Evolutionary conservation across 805 yeast genomes (phyloP).

Genomic region (Cyberlindnera americana): DNA sequence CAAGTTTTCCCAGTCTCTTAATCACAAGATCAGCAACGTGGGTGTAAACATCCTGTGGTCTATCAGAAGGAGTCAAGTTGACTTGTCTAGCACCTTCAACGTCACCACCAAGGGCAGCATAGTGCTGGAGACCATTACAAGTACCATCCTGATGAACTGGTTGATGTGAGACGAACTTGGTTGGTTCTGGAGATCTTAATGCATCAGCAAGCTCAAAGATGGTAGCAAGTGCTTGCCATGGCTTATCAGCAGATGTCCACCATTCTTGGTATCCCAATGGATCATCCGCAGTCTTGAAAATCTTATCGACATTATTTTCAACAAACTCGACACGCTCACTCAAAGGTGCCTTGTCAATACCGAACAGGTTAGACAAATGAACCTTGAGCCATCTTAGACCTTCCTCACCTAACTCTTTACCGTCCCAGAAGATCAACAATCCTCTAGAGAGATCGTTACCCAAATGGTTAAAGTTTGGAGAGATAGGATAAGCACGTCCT

Average conservation of each 20-base stretch:
- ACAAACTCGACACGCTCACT: conserved; percentile 58
- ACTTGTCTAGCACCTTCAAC: conserved; percentile 79
- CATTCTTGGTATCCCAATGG: conserved; percentile 57
- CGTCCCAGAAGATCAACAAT: conserved; percentile 71
- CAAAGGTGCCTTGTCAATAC: conserved; percentile 69
- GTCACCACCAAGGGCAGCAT: conserved; percentile 87
- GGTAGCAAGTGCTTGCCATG: conserved; percentile 77
- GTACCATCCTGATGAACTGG: conserved; percentile 89
- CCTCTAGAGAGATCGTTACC: conserved; percentile 79
- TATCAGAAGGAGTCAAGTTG: conserved; percentile 63
- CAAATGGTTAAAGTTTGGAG: conserved; percentile 77
- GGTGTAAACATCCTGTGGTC: conserved; percentile 74
- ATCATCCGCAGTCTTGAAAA: conserved; percentile 55
- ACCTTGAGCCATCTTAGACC: conserved; percentile 76
- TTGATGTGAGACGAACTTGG: conserved; percentile 60
- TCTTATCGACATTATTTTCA: conserved; percentile 51
- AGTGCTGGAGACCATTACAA: conserved; percentile 82
- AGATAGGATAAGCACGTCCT: conserved; percentile 80
- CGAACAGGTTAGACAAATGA: conserved; percentile 70
- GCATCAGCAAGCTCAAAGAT: conserved; percentile 68
- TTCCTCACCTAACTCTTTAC: conserved; percentile 57
- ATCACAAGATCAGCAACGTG: conserved; percentile 66
- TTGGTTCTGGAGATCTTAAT: conserved; percentile 56
- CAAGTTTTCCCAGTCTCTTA: conserved; percentile 50
- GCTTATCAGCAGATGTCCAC: conserved; percentile 77